These are phyloP conservation scores for Saraca asoca DNA, from an alignment of 331 rosid genomes.

Conservation along the genomic window DNA sequence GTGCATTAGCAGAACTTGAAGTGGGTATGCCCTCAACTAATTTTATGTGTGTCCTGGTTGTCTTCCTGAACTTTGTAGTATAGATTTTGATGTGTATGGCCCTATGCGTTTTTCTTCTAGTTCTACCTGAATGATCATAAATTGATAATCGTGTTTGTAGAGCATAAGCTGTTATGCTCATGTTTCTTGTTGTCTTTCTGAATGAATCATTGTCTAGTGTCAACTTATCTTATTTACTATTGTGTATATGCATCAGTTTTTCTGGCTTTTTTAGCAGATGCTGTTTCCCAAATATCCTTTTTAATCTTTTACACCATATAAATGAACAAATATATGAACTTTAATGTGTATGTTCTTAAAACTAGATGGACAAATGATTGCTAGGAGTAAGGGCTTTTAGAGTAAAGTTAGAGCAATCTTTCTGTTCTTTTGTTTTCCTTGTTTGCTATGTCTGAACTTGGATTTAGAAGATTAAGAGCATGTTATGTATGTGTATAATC, in stretches of 20 bases:
- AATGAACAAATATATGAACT: neutral
- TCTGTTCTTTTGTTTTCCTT: conserved; percentile 14
- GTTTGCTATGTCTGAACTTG: conserved; percentile 24
- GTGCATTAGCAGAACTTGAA: conserved; percentile 81
- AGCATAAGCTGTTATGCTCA: conserved; percentile 13
- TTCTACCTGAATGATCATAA: conserved; percentile 16
- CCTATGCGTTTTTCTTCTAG: neutral
- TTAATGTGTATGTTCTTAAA: too few relatives aligned
- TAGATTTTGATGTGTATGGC: too few relatives aligned
- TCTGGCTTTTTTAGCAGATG: conserved; percentile 18
- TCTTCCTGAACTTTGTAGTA: conserved; percentile 14
- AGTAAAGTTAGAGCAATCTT: conserved; percentile 4
- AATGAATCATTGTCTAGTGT: neutral
- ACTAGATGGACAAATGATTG: conserved; percentile 4
- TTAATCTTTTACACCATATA: conserved; percentile 1
- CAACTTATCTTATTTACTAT: conserved; percentile 12
- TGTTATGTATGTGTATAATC: conserved; percentile 18
- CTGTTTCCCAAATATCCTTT: neutral
- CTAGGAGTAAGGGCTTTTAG: neutral
- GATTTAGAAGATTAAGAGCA: conserved; percentile 23
- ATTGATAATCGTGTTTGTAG: conserved; percentile 1
- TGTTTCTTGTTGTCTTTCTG: conserved; percentile 16
- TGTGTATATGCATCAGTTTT: conserved; percentile 20
- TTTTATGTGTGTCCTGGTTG: conserved; percentile 15
- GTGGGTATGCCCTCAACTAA: conserved; percentile 51